phyloP scores from a whole-genome alignment of 192 early-diverging fungal species.

The Glomus cerebriforme region DNA sequence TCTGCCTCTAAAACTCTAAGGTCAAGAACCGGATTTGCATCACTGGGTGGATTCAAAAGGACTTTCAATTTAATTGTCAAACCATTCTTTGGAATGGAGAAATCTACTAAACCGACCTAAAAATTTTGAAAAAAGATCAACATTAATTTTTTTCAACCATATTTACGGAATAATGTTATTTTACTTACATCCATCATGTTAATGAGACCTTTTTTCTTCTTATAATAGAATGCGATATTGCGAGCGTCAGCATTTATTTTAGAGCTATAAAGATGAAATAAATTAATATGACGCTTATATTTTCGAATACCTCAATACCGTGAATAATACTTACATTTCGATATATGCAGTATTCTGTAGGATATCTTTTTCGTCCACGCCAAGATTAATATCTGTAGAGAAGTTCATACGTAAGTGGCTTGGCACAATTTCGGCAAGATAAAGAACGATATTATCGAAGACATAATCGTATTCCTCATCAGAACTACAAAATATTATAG shows the following conservation, averaged over 20 bases:
- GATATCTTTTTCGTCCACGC: conserved; percentile 22
- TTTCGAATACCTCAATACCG: no score
- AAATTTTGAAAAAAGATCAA: background rate
- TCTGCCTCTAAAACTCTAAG: conserved; percentile 39
- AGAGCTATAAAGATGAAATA: conserved; percentile 6
- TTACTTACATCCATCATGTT: conserved; percentile 42
- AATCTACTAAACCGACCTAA: conserved; percentile 48
- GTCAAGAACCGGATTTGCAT: conserved; percentile 19
- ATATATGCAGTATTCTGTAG: conserved; percentile 29
- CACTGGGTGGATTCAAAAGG: background rate
- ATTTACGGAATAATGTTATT: background rate
- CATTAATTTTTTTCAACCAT: background rate
- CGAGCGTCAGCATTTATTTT: conserved; percentile 54
- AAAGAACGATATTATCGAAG: conserved; percentile 46
- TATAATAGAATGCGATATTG: conserved; percentile 61
- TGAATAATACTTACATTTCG: conserved; percentile 17
- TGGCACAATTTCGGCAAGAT: conserved; percentile 38
- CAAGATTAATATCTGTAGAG: conserved; percentile 37
- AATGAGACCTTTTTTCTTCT: conserved; percentile 56
- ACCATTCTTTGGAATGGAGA: conserved; percentile 47
- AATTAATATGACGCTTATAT: background rate
- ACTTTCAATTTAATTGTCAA: conserved; percentile 34
- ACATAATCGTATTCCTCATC: conserved; percentile 39
- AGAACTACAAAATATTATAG: conserved; percentile 8
- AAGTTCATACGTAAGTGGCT: conserved; percentile 37